Conservation (phyloP, 2,329 filamentous ascomycete species). For the Capronia epimyces region DNA sequence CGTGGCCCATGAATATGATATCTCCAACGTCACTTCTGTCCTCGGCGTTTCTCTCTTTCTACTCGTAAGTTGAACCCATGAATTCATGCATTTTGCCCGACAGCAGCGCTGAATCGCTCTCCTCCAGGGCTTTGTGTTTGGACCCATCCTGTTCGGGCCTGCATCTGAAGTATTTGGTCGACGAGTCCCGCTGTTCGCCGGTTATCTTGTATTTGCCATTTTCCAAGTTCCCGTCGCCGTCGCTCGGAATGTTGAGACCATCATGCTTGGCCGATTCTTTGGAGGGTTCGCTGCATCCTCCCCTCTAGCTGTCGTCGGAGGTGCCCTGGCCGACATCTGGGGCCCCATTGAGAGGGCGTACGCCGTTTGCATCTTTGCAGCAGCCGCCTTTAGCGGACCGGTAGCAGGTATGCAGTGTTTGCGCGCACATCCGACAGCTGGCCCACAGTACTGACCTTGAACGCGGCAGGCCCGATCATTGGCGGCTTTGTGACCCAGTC, state of each 20-base stretch:
- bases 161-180: conserved; percentile 49
- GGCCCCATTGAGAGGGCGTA: conserved; percentile 44
- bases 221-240: conserved; percentile 54
- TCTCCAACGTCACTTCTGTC: conserved; percentile 46
- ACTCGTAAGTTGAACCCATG: conserved; percentile 34
- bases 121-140: conserved; percentile 35
- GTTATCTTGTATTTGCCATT: conserved; percentile 46
- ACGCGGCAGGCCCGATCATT: conserved; percentile 40
- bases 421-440: background rate
- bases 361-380: conserved; percentile 42
- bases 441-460: background rate
- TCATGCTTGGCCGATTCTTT: conserved; percentile 52
- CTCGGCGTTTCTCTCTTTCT: conserved; percentile 49
- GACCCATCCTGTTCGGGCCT: conserved; percentile 41
- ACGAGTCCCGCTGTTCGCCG: conserved; percentile 45
- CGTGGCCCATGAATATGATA: conserved; percentile 41
- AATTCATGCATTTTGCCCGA: too few species aligned
- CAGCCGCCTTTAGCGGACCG: conserved; percentile 47
- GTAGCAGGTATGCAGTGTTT: conserved; percentile 26
- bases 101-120: background rate
- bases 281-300: conserved; percentile 50
- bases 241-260: conserved; percentile 50
- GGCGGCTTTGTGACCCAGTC: conserved; percentile 48
- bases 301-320: conserved; percentile 48
- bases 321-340: conserved; percentile 48